Percentiles rank a stretch among this genome's conserved stretches.
phyloP scores from a whole-genome alignment of 345 rosid species.

The Dovyalis caffra region DNA sequence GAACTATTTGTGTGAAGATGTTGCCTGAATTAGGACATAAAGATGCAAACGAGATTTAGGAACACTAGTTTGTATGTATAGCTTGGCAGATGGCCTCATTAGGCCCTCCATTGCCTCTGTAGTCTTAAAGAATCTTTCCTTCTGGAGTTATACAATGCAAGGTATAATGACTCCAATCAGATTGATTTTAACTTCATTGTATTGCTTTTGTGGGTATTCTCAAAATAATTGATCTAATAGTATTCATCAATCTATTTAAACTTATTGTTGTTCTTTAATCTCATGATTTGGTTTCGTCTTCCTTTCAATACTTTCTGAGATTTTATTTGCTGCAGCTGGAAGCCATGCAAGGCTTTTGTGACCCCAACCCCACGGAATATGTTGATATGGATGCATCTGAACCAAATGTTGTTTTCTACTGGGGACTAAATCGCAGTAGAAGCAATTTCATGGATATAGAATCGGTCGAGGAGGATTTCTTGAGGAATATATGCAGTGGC shows the following conservation, averaged over 20 bases:
- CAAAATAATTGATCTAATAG: neutral
- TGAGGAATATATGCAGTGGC: constrained; percentile 37
- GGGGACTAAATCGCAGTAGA: constrained; percentile 48
- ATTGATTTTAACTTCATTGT: neutral
- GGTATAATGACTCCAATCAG: neutral
- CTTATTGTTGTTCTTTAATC: neutral
- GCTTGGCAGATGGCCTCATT: too few species aligned
- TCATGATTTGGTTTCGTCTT: neutral
- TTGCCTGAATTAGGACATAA: neutral
- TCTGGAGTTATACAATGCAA: neutral
- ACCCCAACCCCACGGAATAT: constrained; percentile 56
- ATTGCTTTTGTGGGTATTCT: neutral
- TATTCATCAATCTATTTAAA: neutral
- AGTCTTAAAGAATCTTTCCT: neutral
- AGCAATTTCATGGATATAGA: constrained; percentile 27
- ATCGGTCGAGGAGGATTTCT: constrained; percentile 40
- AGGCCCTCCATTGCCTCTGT: neutral
- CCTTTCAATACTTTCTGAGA: neutral
- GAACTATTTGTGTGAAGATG: neutral
- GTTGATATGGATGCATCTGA: constrained; percentile 30
- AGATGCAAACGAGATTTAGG: neutral
- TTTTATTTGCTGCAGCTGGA: constrained; percentile 42
- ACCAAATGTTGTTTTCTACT: constrained; percentile 42
- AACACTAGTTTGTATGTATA: neutral
- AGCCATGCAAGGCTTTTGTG: constrained; percentile 46